A percentile compares a stretch with the other conserved stretches of the same genome.
These are phyloP conservation scores for Globisporangium cylindrosporum DNA, from an alignment of 352 stramenopile species.

Conservation along the genomic window DNA sequence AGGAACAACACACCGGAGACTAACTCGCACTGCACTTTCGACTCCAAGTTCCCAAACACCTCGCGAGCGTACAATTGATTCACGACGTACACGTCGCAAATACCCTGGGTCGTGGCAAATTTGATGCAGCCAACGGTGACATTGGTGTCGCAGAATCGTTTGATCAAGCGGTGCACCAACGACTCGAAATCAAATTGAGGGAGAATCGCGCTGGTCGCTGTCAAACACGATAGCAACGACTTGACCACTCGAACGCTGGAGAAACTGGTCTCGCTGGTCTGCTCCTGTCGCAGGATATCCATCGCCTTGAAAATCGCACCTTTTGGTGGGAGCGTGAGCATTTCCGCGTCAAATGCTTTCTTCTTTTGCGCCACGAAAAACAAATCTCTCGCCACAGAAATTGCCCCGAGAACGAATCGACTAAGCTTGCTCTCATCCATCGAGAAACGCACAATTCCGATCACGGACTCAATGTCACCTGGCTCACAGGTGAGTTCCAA, in stretches of 20 bases:
- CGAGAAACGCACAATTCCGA: slow-evolving; percentile 22
- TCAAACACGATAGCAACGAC: slow-evolving; percentile 15
- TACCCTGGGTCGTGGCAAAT: slow-evolving; percentile 35
- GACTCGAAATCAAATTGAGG: slow-evolving; percentile 15
- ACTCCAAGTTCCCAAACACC: background rate
- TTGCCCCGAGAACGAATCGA: slow-evolving; percentile 27
- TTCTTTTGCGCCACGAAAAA: slow-evolving; percentile 51
- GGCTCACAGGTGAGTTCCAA: slow-evolving; percentile 9
- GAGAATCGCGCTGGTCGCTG: slow-evolving; percentile 4
- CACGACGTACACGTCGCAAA: slow-evolving; percentile 32
- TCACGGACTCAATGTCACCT: slow-evolving; percentile 18
- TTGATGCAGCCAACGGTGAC: slow-evolving; percentile 25
- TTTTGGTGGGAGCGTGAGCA: slow-evolving; percentile 29
- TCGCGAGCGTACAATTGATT: slow-evolving; percentile 18
- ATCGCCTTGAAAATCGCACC: slow-evolving; percentile 32
- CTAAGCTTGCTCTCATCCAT: slow-evolving; percentile 9
- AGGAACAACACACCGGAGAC: slow-evolving; percentile 2
- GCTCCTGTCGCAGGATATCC: slow-evolving; percentile 28
- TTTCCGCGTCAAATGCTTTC: slow-evolving; percentile 42
- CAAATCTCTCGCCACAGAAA: slow-evolving; percentile 25
- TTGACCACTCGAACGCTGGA: slow-evolving; percentile 3
- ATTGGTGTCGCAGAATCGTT: slow-evolving; percentile 16
- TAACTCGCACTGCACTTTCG: slow-evolving; percentile 8
- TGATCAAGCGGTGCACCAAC: slow-evolving; percentile 14
- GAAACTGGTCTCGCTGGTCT: slow-evolving; percentile 2